These are phyloP conservation scores for Boletus patriciae DNA, from an alignment of 768 basidiomycete species.

Conservation along the genomic window DNA sequence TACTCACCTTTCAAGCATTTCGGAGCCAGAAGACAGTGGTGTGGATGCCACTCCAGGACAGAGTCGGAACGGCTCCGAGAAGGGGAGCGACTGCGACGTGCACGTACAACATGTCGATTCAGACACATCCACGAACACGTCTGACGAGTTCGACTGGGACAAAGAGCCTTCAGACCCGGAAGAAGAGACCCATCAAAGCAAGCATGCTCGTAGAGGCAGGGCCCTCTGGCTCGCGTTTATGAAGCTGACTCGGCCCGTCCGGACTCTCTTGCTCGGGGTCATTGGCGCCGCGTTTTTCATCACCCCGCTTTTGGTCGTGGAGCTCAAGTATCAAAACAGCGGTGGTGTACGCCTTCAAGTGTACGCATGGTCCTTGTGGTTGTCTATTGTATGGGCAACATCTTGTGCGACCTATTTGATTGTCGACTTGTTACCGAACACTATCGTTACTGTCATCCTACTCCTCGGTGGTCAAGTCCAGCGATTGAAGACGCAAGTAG, in stretches of 20 bases:
- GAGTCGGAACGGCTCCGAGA: constrained; percentile 4
- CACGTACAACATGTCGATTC: constrained; percentile 21
- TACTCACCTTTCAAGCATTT: background rate
- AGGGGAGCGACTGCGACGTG: constrained; percentile 10
- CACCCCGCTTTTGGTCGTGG: constrained; percentile 67
- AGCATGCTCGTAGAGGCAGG: constrained; percentile 61
- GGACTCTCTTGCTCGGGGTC: constrained; percentile 58
- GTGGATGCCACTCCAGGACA: background rate
- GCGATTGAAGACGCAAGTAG: constrained; percentile 63
- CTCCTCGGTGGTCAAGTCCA: constrained; percentile 63
- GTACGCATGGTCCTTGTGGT: constrained; percentile 65
- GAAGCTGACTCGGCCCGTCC: constrained; percentile 59
- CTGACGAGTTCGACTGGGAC: constrained; percentile 78
- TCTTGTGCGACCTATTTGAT: constrained; percentile 59
- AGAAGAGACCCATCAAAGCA: constrained; percentile 22
- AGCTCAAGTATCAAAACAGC: constrained; percentile 55
- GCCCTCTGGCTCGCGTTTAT: constrained; percentile 64
- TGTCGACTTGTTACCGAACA: constrained; percentile 61
- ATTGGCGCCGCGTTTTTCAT: constrained; percentile 64
- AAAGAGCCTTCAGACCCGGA: constrained; percentile 44
- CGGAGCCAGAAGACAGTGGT: constrained; percentile 9
- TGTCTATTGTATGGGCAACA: constrained; percentile 65
- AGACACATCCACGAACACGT: constrained; percentile 54
- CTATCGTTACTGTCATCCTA: constrained; percentile 53
- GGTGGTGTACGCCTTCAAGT: constrained; percentile 52